Conservation (phyloP, 208 protist species). For the Perkinsela sp. region DNA sequence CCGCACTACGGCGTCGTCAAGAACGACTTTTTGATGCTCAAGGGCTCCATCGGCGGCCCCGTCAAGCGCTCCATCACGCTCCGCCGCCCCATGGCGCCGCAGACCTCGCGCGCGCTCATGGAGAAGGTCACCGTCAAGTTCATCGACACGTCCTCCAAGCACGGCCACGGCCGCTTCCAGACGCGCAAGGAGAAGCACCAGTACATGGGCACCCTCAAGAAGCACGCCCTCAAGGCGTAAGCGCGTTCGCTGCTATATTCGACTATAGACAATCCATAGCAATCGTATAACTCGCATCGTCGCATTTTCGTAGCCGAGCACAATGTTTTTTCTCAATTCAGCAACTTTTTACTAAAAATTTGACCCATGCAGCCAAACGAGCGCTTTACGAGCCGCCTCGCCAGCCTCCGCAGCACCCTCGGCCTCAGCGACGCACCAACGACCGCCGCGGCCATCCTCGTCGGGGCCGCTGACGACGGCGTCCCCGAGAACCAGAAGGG, state of each 20-base stretch:
- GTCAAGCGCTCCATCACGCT: slow-evolving; percentile 90
- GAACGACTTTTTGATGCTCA: slow-evolving; percentile 93
- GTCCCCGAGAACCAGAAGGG: background rate
- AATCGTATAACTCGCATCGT: no score
- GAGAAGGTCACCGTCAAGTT: slow-evolving; percentile 89
- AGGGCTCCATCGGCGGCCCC: slow-evolving; percentile 71
- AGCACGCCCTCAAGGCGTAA: slow-evolving; percentile 21
- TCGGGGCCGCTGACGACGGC: background rate
- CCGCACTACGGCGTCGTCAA: slow-evolving; percentile 88
- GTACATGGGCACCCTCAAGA: slow-evolving; percentile 83
- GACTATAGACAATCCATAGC: no score
- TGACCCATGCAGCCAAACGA: no score
- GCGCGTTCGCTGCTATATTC: no score
- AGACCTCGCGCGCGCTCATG: slow-evolving; percentile 38
- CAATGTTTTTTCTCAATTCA: no score
- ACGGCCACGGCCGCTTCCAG: slow-evolving; percentile 96
- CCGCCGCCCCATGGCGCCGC: slow-evolving; percentile 73
- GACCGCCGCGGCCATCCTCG: background rate
- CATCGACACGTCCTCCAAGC: slow-evolving; percentile 97
- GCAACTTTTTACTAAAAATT: no score
- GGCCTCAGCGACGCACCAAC: background rate
- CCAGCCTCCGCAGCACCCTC: background rate
- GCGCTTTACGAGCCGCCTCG: background rate
- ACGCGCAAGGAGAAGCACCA: slow-evolving; percentile 85
- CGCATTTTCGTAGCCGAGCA: no score